Base-by-base conservation (phyloP, 768 basidiomycete species). In the Suillus americanus region DNA sequence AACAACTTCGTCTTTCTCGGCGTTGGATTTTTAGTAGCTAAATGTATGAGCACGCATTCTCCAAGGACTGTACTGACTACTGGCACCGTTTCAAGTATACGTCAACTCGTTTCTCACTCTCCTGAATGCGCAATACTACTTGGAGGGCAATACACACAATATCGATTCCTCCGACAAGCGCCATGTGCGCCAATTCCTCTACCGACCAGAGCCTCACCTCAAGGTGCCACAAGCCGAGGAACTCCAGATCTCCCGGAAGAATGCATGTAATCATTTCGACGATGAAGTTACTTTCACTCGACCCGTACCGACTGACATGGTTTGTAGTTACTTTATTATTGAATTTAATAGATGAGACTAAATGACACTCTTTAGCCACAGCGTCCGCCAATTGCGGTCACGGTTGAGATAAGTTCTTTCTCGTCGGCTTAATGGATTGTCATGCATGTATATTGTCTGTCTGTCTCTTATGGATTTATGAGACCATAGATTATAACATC, bases 1-100 rank as follows among this genome's bases (percentile, higher is more conserved):
- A 25, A 41, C 40, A 61, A 45, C 23, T 61, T 46, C 20, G 28
- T 61, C 60, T 61, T 30, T 45, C 25, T 61, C 9, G 60, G 13
- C 20, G 25, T 61, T n/a, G 60, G 16, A 61, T 61, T 61, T 28
- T n/a, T 61, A 33, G 28, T 40, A 9, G 40, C 60, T 45, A 61
- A 61, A 43, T 41, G 60, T 61, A 41, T 33, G 60, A 37, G 25
- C 40, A 51, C 16, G 3, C 28, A 28, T 51, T 51, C 50, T 51
- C 25, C 28, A 8, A 51, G 50, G 16, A 51, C 7, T 13, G 25
- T 28, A 16, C 50, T 51, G 28, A 51, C 50, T 28, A 8, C 16
- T 9, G 3, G 38, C 38, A 14, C 14, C 48, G 16, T 59, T 59
- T 59, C 40, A 40, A 61, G 60, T 61, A 28, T 61, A 61, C 18